Evolutionary conservation across 345 rosid genomes (phyloP).

Genomic region (Aegle marmelos): DNA sequence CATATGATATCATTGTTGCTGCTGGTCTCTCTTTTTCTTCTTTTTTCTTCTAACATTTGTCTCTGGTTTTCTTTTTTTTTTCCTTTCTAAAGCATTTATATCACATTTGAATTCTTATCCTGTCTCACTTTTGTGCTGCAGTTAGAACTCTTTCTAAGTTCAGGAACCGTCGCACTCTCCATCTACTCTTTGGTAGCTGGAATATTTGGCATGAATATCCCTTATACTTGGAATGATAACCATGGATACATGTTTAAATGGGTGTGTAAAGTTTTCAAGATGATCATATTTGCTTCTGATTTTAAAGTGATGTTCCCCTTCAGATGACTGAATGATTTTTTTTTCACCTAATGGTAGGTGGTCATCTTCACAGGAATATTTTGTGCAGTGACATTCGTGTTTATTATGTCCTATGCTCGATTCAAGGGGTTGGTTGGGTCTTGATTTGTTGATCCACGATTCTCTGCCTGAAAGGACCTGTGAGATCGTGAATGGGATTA

Average conservation of each 20-base stretch:
- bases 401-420: slow-evolving; percentile 76
- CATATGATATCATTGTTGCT: background rate
- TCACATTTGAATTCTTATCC: background rate
- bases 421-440: slow-evolving; percentile 89
- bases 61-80: background rate
- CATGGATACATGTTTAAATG: slow-evolving; percentile 84
- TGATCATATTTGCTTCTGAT: background rate
- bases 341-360: slow-evolving; percentile 45
- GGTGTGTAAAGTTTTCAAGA: slow-evolving; percentile 36
- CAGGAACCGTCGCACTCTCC: slow-evolving; percentile 67
- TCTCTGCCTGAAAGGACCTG: background rate
- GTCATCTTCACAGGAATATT: slow-evolving; percentile 45
- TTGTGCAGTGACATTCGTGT: slow-evolving; percentile 40
- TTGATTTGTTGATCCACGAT: slow-evolving; percentile 23
- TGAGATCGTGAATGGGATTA: background rate
- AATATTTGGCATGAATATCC: slow-evolving; percentile 96
- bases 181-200: slow-evolving; percentile 75
- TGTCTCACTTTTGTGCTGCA: slow-evolving; percentile 31
- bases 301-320: background rate
- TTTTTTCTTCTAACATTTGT: background rate
- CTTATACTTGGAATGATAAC: slow-evolving; percentile 64
- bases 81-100: background rate
- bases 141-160: slow-evolving; percentile 76
- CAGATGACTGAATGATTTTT: background rate
- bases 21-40: background rate